Evolutionary conservation across 2,329 filamentous ascomycete species (phyloP).

Genomic region (Cladosporium sp.): DNA sequence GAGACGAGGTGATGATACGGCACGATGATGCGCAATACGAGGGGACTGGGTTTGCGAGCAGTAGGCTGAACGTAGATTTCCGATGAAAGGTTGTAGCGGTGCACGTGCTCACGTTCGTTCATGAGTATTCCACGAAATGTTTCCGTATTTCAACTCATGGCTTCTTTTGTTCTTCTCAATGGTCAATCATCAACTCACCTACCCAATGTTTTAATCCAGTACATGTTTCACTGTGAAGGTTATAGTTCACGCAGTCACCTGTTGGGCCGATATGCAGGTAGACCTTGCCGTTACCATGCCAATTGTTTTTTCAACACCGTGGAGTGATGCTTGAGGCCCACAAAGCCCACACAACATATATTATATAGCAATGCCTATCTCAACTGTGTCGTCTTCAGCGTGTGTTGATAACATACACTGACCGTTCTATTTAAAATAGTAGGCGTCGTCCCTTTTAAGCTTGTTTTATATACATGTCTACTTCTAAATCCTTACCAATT

Average conservation of each 20-base stretch:
- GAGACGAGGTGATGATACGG: conserved; percentile 27
- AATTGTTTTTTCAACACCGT: not conserved
- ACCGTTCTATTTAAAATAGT: no score
- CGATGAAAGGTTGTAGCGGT: conserved; percentile 42
- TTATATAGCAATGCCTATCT: not conserved
- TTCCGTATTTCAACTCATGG: conserved; percentile 10
- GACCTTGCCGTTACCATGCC: not conserved
- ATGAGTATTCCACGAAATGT: conserved; percentile 21
- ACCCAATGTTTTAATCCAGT: not conserved
- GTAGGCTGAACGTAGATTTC: conserved; percentile 32
- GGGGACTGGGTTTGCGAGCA: conserved; percentile 34
- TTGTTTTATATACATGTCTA: not conserved
- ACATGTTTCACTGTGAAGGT: not conserved
- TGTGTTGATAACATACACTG: no score
- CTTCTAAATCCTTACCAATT: not conserved
- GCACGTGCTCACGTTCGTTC: conserved; percentile 32
- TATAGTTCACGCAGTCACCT: not conserved
- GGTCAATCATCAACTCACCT: not conserved
- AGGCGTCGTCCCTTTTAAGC: not conserved
- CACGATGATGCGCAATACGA: conserved; percentile 44
- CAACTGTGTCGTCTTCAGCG: no score
- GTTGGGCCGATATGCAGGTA: not conserved
- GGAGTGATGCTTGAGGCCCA: not conserved
- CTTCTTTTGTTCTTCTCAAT: conserved; percentile 1
- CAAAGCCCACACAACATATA: not conserved